Base-by-base conservation (phyloP, 2,329 filamentous ascomycete genomes). In the Tolypocladium nubicola region DNA sequence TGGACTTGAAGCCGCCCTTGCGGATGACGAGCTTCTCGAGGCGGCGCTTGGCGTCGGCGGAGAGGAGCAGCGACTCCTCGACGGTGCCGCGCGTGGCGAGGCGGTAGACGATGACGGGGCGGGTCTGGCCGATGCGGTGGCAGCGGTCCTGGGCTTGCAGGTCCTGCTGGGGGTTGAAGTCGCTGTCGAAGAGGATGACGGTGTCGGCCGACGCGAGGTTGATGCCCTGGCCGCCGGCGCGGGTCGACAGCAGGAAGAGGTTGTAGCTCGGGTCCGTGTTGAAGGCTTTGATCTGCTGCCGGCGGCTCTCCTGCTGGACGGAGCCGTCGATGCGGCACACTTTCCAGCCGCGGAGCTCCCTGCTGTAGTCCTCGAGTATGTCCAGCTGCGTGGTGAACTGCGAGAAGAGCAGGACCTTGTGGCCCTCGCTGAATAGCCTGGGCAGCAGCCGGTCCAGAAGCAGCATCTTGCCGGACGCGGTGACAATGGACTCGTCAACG, bases 111-210 rank as follows among this genome's bases (percentile, higher is more conserved):
- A 99, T 84, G 1, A 99, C 94, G 0, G 94, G 94, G 2, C 87
- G 82, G 0, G 86, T 96, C 70, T 99, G 94, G 0, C 94, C 94
- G 61, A 99, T 97, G 14, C 94, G 85, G 68, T 99, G 94, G 0
- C 90, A 91, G 6, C 94, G 89, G 67, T 99, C 94, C 72, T 97
- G 94, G 0, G 94, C 94, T 68, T 99, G 94, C 0, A 99, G 78
- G 70, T 99, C 94, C 68, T 97, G 93, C 69, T 99, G 94, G 0
- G 94, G 94, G 65, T 99, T 99, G 85, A 93, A 97, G 66, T 96
- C 83, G 2, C 75, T 78, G 70, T 97, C 93, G 64, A 94, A 97
- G 0, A 97, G 78, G 52, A 97, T 88, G 13, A 97, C 93, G 0
- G 93, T 97, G 64, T 97, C 93, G 0, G 93, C 93, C 1, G 87